These are phyloP conservation scores for Ascochyta pisi DNA, from an alignment of 2,329 filamentous ascomycete genomes.

Conservation along the genomic window DNA sequence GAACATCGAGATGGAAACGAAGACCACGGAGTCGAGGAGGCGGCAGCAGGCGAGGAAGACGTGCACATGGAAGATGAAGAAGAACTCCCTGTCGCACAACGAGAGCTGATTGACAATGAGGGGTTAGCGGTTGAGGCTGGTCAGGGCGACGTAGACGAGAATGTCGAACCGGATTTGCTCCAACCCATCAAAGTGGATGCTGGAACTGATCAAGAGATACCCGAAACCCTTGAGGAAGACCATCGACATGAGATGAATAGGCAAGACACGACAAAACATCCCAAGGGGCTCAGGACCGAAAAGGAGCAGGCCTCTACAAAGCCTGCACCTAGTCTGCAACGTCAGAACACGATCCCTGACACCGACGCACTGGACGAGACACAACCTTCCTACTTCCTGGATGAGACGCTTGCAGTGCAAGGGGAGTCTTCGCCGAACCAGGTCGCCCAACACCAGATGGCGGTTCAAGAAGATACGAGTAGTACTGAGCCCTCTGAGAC, in stretches of 20 bases:
- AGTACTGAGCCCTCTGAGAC: conserved; percentile 38
- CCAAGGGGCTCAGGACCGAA: not conserved
- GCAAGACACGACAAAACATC: not conserved
- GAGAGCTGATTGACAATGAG: not conserved
- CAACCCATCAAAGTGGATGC: conserved; percentile 16
- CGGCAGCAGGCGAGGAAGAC: conserved; percentile 31
- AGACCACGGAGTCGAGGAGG: conserved; percentile 28
- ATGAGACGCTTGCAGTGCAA: not conserved
- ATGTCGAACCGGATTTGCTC: conserved; percentile 15
- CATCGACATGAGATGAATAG: not conserved
- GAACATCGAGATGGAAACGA: conserved; percentile 22
- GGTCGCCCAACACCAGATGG: not conserved
- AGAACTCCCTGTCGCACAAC: not conserved
- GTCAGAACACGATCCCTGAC: conserved; percentile 42
- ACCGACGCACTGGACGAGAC: conserved; percentile 45
- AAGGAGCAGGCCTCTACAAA: not conserved
- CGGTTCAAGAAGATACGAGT: conserved; percentile 20
- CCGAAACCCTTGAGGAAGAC: conserved; percentile 33
- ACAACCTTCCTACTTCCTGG: conserved; percentile 36
- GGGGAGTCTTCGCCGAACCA: not conserved
- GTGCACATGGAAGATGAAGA: conserved; percentile 26
- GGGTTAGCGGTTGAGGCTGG: conserved; percentile 3
- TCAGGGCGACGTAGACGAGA: not conserved
- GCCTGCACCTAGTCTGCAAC: conserved; percentile 24
- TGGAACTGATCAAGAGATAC: conserved; percentile 27